Evolutionary conservation across 1,284 basidiomycete species (phyloP).

Genomic region (Cerrena zonata): DNA sequence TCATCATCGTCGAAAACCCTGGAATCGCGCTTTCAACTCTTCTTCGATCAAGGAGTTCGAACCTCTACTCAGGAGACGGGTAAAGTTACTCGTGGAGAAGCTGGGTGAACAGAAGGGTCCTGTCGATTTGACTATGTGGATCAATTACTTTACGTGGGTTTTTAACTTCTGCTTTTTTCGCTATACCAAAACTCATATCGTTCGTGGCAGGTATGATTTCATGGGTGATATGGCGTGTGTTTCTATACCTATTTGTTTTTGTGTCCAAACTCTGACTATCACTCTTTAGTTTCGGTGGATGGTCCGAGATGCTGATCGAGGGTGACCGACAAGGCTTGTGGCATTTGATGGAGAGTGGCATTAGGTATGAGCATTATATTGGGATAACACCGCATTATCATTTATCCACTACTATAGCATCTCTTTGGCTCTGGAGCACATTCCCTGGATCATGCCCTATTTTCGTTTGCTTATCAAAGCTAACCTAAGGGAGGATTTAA

Average conservation of each 20-base stretch:
- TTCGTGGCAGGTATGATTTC: conserved; percentile 34
- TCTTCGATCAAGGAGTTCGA: conserved; percentile 35
- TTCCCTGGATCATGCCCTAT: conserved; percentile 9
- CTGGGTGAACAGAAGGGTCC: conserved; percentile 18
- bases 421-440: conserved; percentile 4
- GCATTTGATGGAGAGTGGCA: conserved; percentile 10
- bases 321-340: conserved; percentile 14
- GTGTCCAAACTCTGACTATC: neutral
- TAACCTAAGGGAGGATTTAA: conserved; percentile 12
- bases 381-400: neutral
- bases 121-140: conserved; percentile 29
- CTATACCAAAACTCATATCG: neutral
- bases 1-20: conserved; percentile 32
- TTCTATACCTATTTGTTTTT: neutral
- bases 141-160: conserved; percentile 32
- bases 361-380: conserved; percentile 8
- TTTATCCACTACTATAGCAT: neutral
- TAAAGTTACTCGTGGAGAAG: conserved; percentile 29
- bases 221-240: conserved; percentile 34
- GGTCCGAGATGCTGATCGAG: conserved; percentile 21
- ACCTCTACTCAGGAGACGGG: conserved; percentile 28
- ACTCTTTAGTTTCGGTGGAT: conserved; percentile 13
- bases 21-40: conserved; percentile 37
- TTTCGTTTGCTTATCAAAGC: conserved; percentile 4
- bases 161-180: neutral